Evolutionary conservation across 148 eudicot species (phyloP).

Genomic region (Vaccinium myrtillus): DNA sequence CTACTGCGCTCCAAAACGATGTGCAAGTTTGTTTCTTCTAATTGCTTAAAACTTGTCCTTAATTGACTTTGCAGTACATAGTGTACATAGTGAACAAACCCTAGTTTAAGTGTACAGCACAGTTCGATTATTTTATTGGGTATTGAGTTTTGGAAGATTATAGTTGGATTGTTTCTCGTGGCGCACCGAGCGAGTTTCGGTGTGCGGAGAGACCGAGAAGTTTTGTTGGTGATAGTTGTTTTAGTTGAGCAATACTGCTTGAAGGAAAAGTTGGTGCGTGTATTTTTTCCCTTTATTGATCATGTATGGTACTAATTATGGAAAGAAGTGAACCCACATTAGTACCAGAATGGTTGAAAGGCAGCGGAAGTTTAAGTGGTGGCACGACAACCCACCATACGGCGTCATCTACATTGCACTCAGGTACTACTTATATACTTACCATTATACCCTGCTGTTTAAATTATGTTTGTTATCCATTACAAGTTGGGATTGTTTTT

Average conservation of each 20-base stretch:
- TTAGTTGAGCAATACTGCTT: constrained; percentile 9
- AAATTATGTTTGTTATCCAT: not conserved
- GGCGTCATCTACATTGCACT: constrained; percentile 22
- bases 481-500: not conserved
- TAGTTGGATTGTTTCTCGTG: not conserved
- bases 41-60: constrained; percentile 3
- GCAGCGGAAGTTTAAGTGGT: constrained; percentile 34
- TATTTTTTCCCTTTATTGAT: constrained; percentile 18
- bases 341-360: constrained; percentile 54
- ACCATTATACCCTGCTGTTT: not conserved
- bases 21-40: not conserved
- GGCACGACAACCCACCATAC: constrained; percentile 22
- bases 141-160: not conserved
- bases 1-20: not conserved
- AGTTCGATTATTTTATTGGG: constrained; percentile 17
- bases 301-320: constrained; percentile 37
- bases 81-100: constrained; percentile 14
- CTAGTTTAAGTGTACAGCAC: constrained; percentile 18
- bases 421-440: constrained; percentile 26
- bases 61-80: constrained; percentile 15
- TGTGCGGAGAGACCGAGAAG: not conserved
- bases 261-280: constrained; percentile 14
- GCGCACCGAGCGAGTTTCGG: not conserved
- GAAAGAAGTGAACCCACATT: constrained; percentile 56
- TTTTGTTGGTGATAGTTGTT: constrained; percentile 10